Conservation (phyloP, 2,329 filamentous ascomycete species). For the Fusarium sarcochroum region DNA sequence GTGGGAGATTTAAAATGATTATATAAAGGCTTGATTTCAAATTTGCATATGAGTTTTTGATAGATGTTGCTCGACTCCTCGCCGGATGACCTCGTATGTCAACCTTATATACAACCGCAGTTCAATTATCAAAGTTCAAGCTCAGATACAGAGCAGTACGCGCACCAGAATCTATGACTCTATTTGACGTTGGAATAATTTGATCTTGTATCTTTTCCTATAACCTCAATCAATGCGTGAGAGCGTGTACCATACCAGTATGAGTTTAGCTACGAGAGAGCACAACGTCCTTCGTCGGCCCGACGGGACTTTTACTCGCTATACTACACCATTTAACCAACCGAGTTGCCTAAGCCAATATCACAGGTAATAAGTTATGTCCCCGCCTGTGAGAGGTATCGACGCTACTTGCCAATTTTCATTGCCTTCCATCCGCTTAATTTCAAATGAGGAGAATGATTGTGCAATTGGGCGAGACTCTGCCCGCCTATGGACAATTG, state of each 20-base stretch:
- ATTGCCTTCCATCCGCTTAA: no score
- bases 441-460: neutral
- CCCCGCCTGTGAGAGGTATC: neutral
- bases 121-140: no score
- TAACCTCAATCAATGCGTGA: neutral
- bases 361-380: neutral
- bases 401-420: no score
- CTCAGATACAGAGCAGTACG: no score
- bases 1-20: accelerated
- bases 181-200: no score
- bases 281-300: no score
- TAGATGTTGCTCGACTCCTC: no score
- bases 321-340: neutral
- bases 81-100: no score
- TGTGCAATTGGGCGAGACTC: slow-evolving; percentile 1
- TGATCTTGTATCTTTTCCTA: no score
- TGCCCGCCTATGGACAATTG: neutral
- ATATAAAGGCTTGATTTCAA: neutral
- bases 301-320: neutral
- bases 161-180: no score
- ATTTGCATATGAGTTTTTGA: neutral
- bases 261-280: no score
- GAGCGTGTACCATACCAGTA: neutral
- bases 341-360: neutral
- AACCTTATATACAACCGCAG: no score